Base-by-base conservation (phyloP, 257 asterid species). In the Catharanthus roseus region DNA sequence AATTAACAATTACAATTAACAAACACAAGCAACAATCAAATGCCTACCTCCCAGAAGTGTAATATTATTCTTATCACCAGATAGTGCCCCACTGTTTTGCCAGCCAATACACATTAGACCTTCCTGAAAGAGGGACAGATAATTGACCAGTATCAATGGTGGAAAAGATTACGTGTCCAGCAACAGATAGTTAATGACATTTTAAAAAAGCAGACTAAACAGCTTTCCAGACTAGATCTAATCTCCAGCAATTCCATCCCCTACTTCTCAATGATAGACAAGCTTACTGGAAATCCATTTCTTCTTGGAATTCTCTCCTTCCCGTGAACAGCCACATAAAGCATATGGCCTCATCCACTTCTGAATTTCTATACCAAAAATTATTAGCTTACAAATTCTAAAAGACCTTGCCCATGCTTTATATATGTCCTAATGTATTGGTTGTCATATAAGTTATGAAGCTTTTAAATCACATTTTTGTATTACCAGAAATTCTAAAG, bases 21-120 rank as follows among this genome's bases (percentile, higher is more conserved):
- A 33, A 65, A 24, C 7, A 73, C 47, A 28, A 18, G 26, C 33
- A 62, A 76, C 66, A 63, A 71, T 68, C 62, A 71, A 42, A 61
- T 65, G 58, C 81, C 49, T 79, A 93, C 98, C 98, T 88, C 98
- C 98, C 71, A 93, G 83, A 74, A 93, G 86, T 21, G 98, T 93
- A 60, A 88, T 79, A 74, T 93, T 93, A 84, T 57, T 81, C 81
- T 81, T 89, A 71, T 93, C 98, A 66, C 82, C 89, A 73, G 95
- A 78, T 75, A 82, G 87, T 65, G 72, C 53, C 47, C 93, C 91
- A 74, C 97, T 93, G 81, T 86, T 93, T 85, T 93, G 98, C 96
- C 97, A 93, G 72, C 98, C 98, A 72, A 93, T 83, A 76, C 98
- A 93, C 87, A 82, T 84, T 82, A 89, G 79, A 75, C 84, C 93